Base-by-base conservation (phyloP, 192 early-diverging fungal genomes). In the Umbelopsis sp. region DNA sequence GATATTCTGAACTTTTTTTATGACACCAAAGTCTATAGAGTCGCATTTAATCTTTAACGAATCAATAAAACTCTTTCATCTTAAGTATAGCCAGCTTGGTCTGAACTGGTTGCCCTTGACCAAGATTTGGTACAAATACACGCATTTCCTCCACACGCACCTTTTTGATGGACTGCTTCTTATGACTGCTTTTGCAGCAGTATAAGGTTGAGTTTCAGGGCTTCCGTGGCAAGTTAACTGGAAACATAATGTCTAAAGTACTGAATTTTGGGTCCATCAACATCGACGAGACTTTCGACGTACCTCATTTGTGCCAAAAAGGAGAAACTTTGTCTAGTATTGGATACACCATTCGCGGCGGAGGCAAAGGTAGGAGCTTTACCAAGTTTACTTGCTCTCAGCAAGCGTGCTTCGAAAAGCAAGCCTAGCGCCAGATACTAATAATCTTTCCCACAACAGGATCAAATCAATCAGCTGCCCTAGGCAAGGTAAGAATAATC, bases 391-490 rank as follows among this genome's bases (percentile, higher is more conserved):
- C 15, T 46, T 10, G 41, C 20, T 10, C 47, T 30, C 2, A 21
- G 33, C n/a, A 13, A 4, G 49, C 25, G 22, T 35, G 15, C n/a
- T 51, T 15, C 27, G 15, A 9, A 20, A 20, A 10, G 2, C 35
- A 25, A 44, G 67, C 61, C 61, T 20, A 22, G 48, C 58, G 27
- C 20, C 18, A 66, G 30, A 10, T 50, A 30, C 13, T 22, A 50
- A 61, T 27, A 49, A 37, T 75, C 3, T 13, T 45, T 20, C 15
- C 64, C n/a, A n/a, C n/a, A 23, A 1, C 37, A 87, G 92, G 97
- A 8, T 92, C 95, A 10, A 98, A 98, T 66, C 94, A 96, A 69
- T 89, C 92, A 16, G 92, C 92, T 7, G 95, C 97, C 13, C 77
- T 94, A 11, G 92, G 91, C 45, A 85, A 86, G 78, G 91, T 84